Evolutionary conservation across 225 moss, liverwort and hornwort species (phyloP).

Genomic region (Takakia lepidozioides): DNA sequence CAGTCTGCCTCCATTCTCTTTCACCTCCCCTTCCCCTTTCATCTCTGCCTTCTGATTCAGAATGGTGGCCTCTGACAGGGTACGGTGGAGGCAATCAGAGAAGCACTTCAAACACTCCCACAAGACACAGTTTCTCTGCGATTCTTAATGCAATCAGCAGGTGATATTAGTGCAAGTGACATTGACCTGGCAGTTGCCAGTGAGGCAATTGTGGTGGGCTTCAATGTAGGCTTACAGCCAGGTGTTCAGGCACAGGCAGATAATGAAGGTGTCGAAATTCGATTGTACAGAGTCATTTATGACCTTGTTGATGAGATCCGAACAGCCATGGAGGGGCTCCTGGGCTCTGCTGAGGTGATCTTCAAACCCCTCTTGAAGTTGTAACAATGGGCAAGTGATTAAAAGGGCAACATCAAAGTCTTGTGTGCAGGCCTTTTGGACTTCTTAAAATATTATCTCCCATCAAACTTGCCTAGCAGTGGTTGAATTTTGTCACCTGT

Average conservation of each 20-base stretch:
- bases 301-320: constrained; percentile 91
- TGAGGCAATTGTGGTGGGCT: constrained; percentile 77
- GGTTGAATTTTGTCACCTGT: constrained; percentile 2
- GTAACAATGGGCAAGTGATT: too few relatives aligned
- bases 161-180: constrained; percentile 90
- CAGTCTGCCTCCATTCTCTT: too few relatives aligned
- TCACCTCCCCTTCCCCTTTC: too few relatives aligned
- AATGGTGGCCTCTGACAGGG: constrained; percentile 60
- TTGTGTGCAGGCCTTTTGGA: too few relatives aligned
- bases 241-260: constrained; percentile 77
- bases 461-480: too few relatives aligned
- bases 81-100: constrained; percentile 92
- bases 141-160: constrained; percentile 79
- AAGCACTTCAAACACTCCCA: constrained; percentile 71
- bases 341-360: constrained; percentile 71
- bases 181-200: constrained; percentile 89
- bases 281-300: constrained; percentile 74
- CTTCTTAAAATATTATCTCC: too few relatives aligned
- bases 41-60: too few relatives aligned
- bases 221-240: constrained; percentile 71
- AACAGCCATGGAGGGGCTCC: constrained; percentile 88
- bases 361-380: too few relatives aligned
- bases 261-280: constrained; percentile 77
- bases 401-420: too few relatives aligned
- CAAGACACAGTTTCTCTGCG: constrained; percentile 95